These are phyloP conservation scores for Coemansia sp. DNA, from an alignment of 371 early-diverging fungal species.

Conservation along the genomic window DNA sequence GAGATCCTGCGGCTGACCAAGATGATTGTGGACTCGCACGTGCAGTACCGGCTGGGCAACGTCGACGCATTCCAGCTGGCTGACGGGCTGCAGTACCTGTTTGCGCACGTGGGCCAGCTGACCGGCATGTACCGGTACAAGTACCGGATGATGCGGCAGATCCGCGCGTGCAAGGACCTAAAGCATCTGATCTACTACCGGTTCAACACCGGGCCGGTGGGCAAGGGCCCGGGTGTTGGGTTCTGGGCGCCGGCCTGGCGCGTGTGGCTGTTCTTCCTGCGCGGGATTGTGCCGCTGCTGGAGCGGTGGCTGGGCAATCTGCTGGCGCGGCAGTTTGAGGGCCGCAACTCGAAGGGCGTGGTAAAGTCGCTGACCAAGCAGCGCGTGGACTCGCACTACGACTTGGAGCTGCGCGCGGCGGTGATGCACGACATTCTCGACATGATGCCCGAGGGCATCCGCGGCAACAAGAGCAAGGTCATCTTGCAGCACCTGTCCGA, in stretches of 20 bases:
- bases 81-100: conserved; percentile 96
- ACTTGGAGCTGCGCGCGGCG: conserved; percentile 95
- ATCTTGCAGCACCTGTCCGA: conserved; percentile 97
- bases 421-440: conserved; percentile 97
- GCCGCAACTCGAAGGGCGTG: conserved; percentile 95
- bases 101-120: conserved; percentile 98
- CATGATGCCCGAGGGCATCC: conserved; percentile 98
- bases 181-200: conserved; percentile 94
- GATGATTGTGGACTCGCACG: conserved; percentile 95
- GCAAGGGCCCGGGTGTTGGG: conserved; percentile 97
- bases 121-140: conserved; percentile 99
- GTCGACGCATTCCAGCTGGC: conserved; percentile 97
- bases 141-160: conserved; percentile 98
- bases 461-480: conserved; percentile 92
- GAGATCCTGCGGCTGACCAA: conserved; percentile 98
- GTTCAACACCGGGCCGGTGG: conserved; percentile 96
- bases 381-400: conserved; percentile 97
- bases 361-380: conserved; percentile 99
- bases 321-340: conserved; percentile 98
- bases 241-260: conserved; percentile 99
- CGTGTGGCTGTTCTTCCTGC: conserved; percentile 99
- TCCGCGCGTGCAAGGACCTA: conserved; percentile 95
- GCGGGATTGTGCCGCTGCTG: conserved; percentile 96
- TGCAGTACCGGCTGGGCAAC: conserved; percentile 95
- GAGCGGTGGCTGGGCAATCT: conserved; percentile 98